These are phyloP conservation scores for Physcomitrellopsis africana DNA, from an alignment of 225 moss, liverwort and hornwort genomes.

Conservation along the genomic window DNA sequence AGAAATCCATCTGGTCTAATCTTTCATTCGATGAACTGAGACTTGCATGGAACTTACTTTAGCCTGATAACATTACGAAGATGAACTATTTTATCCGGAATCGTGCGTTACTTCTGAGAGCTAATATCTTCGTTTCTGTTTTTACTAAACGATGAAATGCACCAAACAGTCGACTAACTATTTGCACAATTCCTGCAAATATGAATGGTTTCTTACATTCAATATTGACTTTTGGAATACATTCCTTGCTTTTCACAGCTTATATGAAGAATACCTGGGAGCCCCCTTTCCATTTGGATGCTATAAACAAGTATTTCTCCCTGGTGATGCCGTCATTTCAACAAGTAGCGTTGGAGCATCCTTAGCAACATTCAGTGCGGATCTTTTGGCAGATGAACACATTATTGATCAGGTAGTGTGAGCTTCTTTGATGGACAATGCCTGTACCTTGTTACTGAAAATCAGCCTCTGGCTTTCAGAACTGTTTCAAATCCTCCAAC, in stretches of 20 bases:
- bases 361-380: conserved; percentile 74
- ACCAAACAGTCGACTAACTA: background rate
- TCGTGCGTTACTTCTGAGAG: background rate
- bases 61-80: background rate
- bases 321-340: conserved; percentile 69
- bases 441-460: conserved; percentile 15
- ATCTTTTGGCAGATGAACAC: conserved; percentile 84
- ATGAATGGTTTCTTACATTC: background rate
- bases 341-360: conserved; percentile 81
- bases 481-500: background rate
- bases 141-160: conserved; percentile 18
- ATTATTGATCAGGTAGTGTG: conserved; percentile 93
- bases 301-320: conserved; percentile 96
- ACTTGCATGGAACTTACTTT: background rate
- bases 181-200: background rate
- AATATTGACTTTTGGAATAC: conserved; percentile 21
- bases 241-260: conserved; percentile 50
- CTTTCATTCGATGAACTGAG: background rate
- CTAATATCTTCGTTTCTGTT: background rate
- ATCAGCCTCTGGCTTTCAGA: background rate
- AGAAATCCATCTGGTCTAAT: background rate
- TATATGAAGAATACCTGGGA: conserved; percentile 94
- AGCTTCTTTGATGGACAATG: conserved; percentile 13
- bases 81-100: background rate
- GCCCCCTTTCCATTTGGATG: conserved; percentile 92